phyloP scores from a whole-genome alignment of 352 stramenopile genomes.

The Phytophthora vignae region DNA sequence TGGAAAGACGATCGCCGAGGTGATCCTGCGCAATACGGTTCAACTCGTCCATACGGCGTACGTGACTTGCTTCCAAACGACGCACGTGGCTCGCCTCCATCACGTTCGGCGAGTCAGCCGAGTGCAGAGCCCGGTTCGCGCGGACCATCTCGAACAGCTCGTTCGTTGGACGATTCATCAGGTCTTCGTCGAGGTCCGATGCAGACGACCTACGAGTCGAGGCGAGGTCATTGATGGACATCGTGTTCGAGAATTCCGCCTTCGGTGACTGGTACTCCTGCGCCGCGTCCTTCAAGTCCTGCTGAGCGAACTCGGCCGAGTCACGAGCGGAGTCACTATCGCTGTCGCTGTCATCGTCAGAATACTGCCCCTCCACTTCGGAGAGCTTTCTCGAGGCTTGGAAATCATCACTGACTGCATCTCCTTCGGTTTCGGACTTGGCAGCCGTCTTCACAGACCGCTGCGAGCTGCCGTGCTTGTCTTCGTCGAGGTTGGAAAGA shows the following conservation, averaged over 20 bases:
- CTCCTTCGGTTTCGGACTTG: slow-evolving; percentile 30
- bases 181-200: slow-evolving; percentile 51
- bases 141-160: slow-evolving; percentile 58
- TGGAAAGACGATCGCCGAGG: slow-evolving; percentile 55
- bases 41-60: slow-evolving; percentile 62
- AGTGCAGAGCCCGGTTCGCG: slow-evolving; percentile 33
- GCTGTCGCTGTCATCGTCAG: slow-evolving; percentile 25
- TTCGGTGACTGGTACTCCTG: slow-evolving; percentile 21
- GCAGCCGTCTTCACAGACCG: slow-evolving; percentile 2
- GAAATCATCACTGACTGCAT: slow-evolving; percentile 33
- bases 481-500: slow-evolving; percentile 50
- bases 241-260: slow-evolving; percentile 29
- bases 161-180: slow-evolving; percentile 57
- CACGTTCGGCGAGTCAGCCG: slow-evolving; percentile 42
- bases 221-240: slow-evolving; percentile 30
- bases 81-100: slow-evolving; percentile 57
- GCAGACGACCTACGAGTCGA: slow-evolving; percentile 33
- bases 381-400: slow-evolving; percentile 17
- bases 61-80: slow-evolving; percentile 57
- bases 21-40: slow-evolving; percentile 59
- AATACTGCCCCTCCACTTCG: slow-evolving; percentile 27
- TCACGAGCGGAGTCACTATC: slow-evolving; percentile 17
- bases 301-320: slow-evolving; percentile 21
- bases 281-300: slow-evolving; percentile 29
- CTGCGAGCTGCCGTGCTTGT: slow-evolving; percentile 32